phyloP scores from a whole-genome alignment of 768 basidiomycete species.

The Rhizopogon vinicolor region DNA sequence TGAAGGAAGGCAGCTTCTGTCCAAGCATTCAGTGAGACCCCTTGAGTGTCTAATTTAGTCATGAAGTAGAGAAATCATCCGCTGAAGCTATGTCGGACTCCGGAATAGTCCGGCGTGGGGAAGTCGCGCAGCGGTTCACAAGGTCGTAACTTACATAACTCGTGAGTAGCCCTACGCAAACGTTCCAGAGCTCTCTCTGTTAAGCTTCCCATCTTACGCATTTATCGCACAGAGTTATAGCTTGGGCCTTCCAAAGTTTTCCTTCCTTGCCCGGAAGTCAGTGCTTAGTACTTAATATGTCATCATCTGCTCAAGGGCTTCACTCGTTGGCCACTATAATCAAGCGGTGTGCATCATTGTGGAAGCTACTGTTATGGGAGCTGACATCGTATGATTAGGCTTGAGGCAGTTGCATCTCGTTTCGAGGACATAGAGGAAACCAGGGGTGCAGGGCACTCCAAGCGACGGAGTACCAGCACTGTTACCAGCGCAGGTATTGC shows the following conservation, averaged over 20 bases:
- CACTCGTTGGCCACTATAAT: slow-evolving; percentile 79
- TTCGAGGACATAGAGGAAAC: slow-evolving; percentile 86
- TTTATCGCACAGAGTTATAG: background rate
- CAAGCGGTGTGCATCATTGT: slow-evolving; percentile 54
- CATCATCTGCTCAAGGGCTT: slow-evolving; percentile 44
- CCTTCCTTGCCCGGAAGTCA: background rate
- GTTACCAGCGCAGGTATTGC: slow-evolving; percentile 20
- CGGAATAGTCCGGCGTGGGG: slow-evolving; percentile 19
- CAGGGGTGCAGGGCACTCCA: slow-evolving; percentile 15
- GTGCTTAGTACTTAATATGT: slow-evolving; percentile 10
- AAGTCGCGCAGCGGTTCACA: background rate
- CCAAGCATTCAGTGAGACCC: background rate
- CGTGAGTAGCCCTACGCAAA: no score
- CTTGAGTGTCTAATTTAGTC: background rate
- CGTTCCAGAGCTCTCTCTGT: background rate
- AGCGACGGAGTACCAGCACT: slow-evolving; percentile 27
- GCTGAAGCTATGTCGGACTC: no score
- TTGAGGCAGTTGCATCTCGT: slow-evolving; percentile 90
- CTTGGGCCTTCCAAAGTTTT: background rate
- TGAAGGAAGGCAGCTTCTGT: background rate
- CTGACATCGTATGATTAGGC: slow-evolving; percentile 35
- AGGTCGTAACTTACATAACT: background rate
- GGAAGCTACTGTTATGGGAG: slow-evolving; percentile 1
- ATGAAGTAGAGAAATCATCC: background rate
- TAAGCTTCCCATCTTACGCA: background rate